A percentile compares a stretch with the other conserved stretches of the same genome.
phyloP scores from a whole-genome alignment of 192 early-diverging fungal species.

The Coemansia sp. region DNA sequence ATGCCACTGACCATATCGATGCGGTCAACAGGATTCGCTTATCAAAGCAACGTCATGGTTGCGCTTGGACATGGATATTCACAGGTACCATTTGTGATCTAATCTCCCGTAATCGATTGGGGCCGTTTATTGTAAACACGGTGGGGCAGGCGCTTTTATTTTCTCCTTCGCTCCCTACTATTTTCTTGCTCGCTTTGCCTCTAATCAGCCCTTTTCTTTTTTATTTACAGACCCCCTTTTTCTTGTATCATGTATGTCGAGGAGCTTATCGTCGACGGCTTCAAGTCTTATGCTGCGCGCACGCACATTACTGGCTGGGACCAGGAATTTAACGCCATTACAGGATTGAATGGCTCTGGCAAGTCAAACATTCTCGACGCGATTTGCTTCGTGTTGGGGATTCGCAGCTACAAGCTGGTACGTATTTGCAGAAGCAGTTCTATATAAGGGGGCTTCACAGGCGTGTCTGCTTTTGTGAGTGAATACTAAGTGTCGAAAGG shows the following conservation, averaged over 20 bases:
- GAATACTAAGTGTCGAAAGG: neutral
- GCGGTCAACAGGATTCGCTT: neutral
- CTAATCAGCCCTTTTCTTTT: neutral
- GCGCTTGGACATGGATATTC: neutral
- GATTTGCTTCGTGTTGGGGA: constrained; percentile 98
- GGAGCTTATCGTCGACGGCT: constrained; percentile 96
- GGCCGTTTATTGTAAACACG: neutral
- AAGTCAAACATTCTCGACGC: constrained; percentile 99
- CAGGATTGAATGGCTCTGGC: constrained; percentile 95
- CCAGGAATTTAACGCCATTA: constrained; percentile 96
- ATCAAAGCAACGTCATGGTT: neutral
- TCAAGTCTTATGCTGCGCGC: constrained; percentile 96
- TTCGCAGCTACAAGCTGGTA: constrained; percentile 89
- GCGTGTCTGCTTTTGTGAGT: neutral
- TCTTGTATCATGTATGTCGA: constrained; percentile 73
- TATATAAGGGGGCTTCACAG: neutral
- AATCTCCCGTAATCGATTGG: neutral
- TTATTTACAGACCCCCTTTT: neutral
- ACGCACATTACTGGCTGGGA: constrained; percentile 99
- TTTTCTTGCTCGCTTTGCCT: neutral
- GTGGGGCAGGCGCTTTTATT: no score
- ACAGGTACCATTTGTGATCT: neutral
- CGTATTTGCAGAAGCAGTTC: neutral
- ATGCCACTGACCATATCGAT: neutral
- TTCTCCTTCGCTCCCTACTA: neutral